These are phyloP conservation scores for Hypoxylon lienhwacheense DNA, from an alignment of 495 filamentous ascomycete genomes.

Conservation along the genomic window DNA sequence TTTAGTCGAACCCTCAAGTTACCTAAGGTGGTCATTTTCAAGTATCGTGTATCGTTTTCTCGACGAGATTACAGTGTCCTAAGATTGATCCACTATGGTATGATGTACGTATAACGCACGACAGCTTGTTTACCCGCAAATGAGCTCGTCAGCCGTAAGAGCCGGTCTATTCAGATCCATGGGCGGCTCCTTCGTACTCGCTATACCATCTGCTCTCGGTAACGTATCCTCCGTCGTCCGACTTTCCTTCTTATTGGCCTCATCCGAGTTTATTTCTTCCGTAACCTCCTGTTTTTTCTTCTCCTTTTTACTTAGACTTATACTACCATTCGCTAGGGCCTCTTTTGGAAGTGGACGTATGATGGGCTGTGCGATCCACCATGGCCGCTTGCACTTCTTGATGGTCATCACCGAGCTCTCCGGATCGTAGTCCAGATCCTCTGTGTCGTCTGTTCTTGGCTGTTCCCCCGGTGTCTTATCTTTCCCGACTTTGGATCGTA, in stretches of 20 bases:
- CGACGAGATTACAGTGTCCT: too few species aligned
- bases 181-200: conserved; percentile 36
- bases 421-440: conserved; percentile 32
- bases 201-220: conserved; percentile 31
- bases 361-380: conserved; percentile 93
- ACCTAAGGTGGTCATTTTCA: too few species aligned
- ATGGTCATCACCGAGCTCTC: conserved; percentile 70
- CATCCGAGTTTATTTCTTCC: conserved; percentile 1
- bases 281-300: conserved; percentile 41
- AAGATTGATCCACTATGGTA: conserved; percentile 8
- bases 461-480: conserved; percentile 33
- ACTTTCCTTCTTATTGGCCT: neutral
- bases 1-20: too few species aligned
- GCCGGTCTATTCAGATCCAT: conserved; percentile 17
- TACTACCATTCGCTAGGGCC: conserved; percentile 76
- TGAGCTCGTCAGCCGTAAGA: conserved; percentile 32
- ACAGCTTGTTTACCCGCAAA: conserved; percentile 31
- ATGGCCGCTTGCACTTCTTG: conserved; percentile 72
- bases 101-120: conserved; percentile 7
- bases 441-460: conserved; percentile 21
- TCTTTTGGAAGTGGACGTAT: conserved; percentile 86
- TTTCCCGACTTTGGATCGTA: conserved; percentile 39
- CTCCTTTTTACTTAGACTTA: conserved; percentile 64
- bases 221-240: conserved; percentile 33
- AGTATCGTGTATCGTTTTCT: too few species aligned